These are phyloP conservation scores for Penicillium coprophilum DNA, from an alignment of 495 filamentous ascomycete species.

Conservation along the genomic window DNA sequence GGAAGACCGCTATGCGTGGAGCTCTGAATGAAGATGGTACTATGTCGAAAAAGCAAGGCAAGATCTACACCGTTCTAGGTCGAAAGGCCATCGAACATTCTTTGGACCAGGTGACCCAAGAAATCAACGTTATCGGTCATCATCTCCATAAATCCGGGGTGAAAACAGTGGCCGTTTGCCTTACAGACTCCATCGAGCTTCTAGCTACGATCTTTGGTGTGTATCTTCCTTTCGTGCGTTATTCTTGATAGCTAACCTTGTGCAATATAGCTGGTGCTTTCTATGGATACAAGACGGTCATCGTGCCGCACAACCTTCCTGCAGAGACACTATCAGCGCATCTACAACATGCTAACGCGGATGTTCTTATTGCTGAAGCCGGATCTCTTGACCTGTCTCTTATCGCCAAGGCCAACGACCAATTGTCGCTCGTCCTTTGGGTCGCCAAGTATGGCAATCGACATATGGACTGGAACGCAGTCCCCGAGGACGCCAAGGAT, in stretches of 20 bases:
- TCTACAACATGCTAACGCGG: constrained; percentile 67
- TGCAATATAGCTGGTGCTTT: constrained; percentile 66
- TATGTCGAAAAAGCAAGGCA: constrained; percentile 62
- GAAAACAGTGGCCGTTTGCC: constrained; percentile 83
- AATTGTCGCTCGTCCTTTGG: constrained; percentile 81
- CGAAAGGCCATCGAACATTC: constrained; percentile 68
- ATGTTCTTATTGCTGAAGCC: constrained; percentile 79
- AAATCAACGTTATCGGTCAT: constrained; percentile 84
- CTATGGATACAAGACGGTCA: constrained; percentile 73
- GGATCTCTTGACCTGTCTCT: constrained; percentile 82
- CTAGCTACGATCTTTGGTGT: constrained; percentile 68
- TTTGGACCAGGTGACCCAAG: constrained; percentile 69
- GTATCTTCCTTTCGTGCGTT: constrained; percentile 1
- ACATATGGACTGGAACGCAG: constrained; percentile 89
- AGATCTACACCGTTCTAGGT: constrained; percentile 79
- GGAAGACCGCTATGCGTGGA: constrained; percentile 72
- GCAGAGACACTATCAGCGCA: constrained; percentile 64
- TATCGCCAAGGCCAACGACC: constrained; percentile 63
- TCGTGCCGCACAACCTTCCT: constrained; percentile 79
- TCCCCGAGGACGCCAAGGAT: constrained; percentile 69
- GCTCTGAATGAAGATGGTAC: constrained; percentile 58
- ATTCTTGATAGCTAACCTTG: constrained; percentile 11
- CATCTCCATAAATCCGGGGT: constrained; percentile 65
- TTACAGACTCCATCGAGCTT: constrained; percentile 91
- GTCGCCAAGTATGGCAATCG: constrained; percentile 88